Evolutionary conservation across 805 yeast genomes (phyloP), one percentile per base, ranked within the genome.

Genomic region (Candida arabinofermentans): DNA sequence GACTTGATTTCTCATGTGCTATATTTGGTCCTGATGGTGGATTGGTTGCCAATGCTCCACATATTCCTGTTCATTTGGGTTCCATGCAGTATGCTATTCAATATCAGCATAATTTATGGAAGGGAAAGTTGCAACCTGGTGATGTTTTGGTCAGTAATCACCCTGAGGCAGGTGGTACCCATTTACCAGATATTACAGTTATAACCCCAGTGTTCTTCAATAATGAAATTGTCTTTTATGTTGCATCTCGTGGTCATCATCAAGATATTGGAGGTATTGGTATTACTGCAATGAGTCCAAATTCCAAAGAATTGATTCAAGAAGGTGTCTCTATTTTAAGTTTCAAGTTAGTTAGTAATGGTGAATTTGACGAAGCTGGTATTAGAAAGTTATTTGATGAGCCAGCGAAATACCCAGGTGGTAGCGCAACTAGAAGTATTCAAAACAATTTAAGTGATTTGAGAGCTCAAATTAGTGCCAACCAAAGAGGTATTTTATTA

Each of bases 231-330:
- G 66, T 71, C 14, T 75, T 74, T 50, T 75, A 74, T 64, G 72
- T 74, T 23, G 81, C 81, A 3, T 68, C 78, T 5, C 59, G 81
- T 40, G 81, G 79, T n/a, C 81, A 76, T 57, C 81, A 76, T 55
- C 75, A 80, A 24, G 81, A 76, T 48, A 75, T 76, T 49, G 81
- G 81, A 32, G 75, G 77, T n/a, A 70, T 74, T 37, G 67, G 76
- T 36, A 75, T 78, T 21, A 79, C 79, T 4, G 68, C 76, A 1
- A 73, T 74, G 70, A 73, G 77, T 22, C 76, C 80, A 8, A 67
- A 72, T 48, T 72, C 81, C 10, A 71, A 70, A 51, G 68, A 71
- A 30, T 66, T 76, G 38, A 68, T 60, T 48, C 76, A 75, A 43
- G 81, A 76, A 57, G 81, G 81, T 36, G 80, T 75, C 3, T 67